Evolutionary conservation across 1,284 basidiomycete species (phyloP).

Genomic region (Agroathelia rolfsii): DNA sequence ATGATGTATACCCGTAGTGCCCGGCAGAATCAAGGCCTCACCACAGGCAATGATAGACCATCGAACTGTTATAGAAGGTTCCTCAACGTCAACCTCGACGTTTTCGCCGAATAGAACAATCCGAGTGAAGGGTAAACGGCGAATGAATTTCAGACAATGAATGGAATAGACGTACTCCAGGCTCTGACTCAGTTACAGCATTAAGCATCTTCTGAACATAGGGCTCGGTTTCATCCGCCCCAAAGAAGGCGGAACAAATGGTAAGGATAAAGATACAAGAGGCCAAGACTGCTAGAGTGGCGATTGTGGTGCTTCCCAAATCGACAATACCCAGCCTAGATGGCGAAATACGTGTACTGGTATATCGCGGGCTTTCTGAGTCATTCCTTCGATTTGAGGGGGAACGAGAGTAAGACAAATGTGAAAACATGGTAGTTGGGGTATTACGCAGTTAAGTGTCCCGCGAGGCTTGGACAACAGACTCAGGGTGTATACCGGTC

Average conservation of each 20-base stretch:
- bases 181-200: constrained; percentile 28
- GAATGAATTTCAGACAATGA: constrained; percentile 7
- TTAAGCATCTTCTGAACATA: constrained; percentile 33
- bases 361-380: too few relatives aligned
- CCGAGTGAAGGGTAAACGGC: constrained; percentile 17
- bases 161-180: constrained; percentile 30
- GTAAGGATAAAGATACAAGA: constrained; percentile 38
- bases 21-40: constrained; percentile 30
- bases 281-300: constrained; percentile 28
- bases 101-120: constrained; percentile 44
- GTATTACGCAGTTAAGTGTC: too few relatives aligned
- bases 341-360: too few relatives aligned
- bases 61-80: constrained; percentile 43
- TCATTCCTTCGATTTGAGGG: too few relatives aligned
- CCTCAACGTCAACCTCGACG: constrained; percentile 48
- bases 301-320: constrained; percentile 29
- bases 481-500: too few relatives aligned
- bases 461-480: too few relatives aligned
- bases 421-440: too few relatives aligned
- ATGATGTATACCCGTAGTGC: constrained; percentile 40
- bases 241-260: constrained; percentile 39
- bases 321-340: too few relatives aligned
- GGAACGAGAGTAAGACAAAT: too few relatives aligned
- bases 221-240: constrained; percentile 30
- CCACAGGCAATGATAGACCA: constrained; percentile 53